Base-by-base conservation (phyloP, 306 rosid genomes). In the Vigna reflexopilosa region DNA sequence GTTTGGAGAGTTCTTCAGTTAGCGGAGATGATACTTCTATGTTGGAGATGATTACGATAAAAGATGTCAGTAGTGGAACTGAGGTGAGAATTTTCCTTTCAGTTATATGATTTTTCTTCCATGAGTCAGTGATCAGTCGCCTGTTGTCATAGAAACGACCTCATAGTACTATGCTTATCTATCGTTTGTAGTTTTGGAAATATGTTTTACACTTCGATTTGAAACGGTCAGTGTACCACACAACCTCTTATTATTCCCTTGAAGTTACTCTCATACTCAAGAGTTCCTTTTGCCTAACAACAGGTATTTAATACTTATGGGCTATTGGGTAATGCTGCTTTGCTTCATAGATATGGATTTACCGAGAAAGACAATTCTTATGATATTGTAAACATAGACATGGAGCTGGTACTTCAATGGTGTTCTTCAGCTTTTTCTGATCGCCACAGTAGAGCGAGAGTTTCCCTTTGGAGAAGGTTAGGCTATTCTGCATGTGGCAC, bases 261-360 rank as follows among this genome's bases (percentile, higher is more conserved):
- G 24, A 67, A 56, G 66, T 45, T 40, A 67, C 34, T 73, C 50
- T 56, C 67, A 58, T 52, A 34, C 64, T 57, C 30, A 19, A 9
- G 14, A 42, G 36, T 40, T 79, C 19, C 59, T 70, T 72, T 38
- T 62, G 64, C 45, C 52, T 72, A 4, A 77, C 88, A 4, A 75
- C 88, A 92, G 97, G 91, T 94, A 68, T 94, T 87, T 70, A 94
- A 92, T 80, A 94, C 97, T 30, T 94, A 94, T 3, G 97, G 98
- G n/a, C 63, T 79, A 52, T 9, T 87, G 86, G 95, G 97, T 20
- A 94, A 94, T 76, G 98, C 97, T 65, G 98, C 97, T 57, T 84
- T 94, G 85, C 97, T 94, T 77, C 95, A 94, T 77, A 87, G 98
- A 83, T 94, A 92, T 20, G 97, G 97, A 72, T 94, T 94, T 79